Evolutionary conservation across 345 rosid species (phyloP).

Genomic region (Citrus medica): DNA sequence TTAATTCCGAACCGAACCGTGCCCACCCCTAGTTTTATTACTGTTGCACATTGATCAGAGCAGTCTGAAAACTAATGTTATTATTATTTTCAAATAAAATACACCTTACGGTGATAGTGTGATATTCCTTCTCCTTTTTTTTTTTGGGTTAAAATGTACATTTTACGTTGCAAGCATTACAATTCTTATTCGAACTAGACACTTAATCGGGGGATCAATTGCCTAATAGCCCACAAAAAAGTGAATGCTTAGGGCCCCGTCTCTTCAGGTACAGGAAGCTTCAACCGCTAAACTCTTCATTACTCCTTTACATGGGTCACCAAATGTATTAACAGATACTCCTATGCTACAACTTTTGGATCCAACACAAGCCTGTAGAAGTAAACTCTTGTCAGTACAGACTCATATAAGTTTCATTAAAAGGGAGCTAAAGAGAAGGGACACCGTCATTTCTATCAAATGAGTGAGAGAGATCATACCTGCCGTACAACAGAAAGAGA

Average conservation of each 20-base stretch:
- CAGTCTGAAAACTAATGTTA: not conserved
- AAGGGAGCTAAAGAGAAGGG: not conserved
- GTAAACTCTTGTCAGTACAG: not conserved
- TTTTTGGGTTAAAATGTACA: not conserved
- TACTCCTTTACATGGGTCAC: conserved; percentile 79
- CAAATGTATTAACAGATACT: conserved; percentile 58
- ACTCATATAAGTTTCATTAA: not conserved
- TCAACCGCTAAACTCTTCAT: conserved; percentile 84
- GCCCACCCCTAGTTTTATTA: too few relatives aligned
- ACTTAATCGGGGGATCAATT: conserved; percentile 1
- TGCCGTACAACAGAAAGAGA: conserved; percentile 59
- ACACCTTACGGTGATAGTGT: not conserved
- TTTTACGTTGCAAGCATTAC: not conserved
- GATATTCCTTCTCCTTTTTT: not conserved
- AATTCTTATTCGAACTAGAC: conserved; percentile 12
- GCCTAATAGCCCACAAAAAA: conserved; percentile 1
- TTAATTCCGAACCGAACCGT: too few relatives aligned
- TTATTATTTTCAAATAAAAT: not conserved
- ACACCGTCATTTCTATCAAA: not conserved
- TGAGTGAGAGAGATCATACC: conserved; percentile 31
- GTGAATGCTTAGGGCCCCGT: conserved; percentile 12
- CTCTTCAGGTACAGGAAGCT: conserved; percentile 64
- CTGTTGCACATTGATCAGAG: not conserved
- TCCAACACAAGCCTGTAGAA: conserved; percentile 79
- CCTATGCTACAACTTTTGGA: conserved; percentile 66